Percentiles rank a stretch among this genome's conserved stretches.
Conservation (phyloP, 2,329 filamentous ascomycete genomes). For the Metarhizium sp. region DNA sequence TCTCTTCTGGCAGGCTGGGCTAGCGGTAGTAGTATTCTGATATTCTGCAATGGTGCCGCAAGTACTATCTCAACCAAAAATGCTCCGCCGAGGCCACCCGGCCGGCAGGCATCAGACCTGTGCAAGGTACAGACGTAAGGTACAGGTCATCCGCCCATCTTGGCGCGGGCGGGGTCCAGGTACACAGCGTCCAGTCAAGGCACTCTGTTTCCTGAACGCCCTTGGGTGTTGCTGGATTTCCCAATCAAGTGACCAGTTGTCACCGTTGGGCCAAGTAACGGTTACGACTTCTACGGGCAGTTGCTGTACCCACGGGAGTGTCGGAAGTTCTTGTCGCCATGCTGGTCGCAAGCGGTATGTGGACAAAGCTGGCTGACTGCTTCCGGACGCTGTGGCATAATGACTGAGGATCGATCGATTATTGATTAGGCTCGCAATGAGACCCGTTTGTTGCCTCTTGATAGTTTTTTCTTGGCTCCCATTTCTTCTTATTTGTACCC, state of each 20-base stretch:
- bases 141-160: conserved; percentile 27
- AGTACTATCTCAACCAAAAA: too few relatives aligned
- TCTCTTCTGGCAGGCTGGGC: too few relatives aligned
- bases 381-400: not conserved
- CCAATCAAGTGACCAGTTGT: not conserved
- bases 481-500: not conserved
- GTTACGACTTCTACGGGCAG: not conserved
- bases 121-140: conserved; percentile 20
- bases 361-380: not conserved
- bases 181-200: conserved; percentile 18
- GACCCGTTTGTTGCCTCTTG: too few relatives aligned
- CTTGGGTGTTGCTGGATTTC: not conserved
- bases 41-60: too few relatives aligned
- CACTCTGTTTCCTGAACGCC: not conserved
- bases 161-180: conserved; percentile 23
- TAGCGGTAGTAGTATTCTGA: too few relatives aligned
- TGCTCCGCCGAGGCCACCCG: not conserved
- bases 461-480: not conserved
- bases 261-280: not conserved
- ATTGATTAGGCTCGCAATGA: too few relatives aligned
- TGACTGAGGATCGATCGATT: not conserved
- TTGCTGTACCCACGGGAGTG: not conserved
- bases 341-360: not conserved
- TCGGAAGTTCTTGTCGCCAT: not conserved
- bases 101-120: not conserved